Conservation (phyloP, 306 rosid species). For the Quercus aquifolioides region DNA sequence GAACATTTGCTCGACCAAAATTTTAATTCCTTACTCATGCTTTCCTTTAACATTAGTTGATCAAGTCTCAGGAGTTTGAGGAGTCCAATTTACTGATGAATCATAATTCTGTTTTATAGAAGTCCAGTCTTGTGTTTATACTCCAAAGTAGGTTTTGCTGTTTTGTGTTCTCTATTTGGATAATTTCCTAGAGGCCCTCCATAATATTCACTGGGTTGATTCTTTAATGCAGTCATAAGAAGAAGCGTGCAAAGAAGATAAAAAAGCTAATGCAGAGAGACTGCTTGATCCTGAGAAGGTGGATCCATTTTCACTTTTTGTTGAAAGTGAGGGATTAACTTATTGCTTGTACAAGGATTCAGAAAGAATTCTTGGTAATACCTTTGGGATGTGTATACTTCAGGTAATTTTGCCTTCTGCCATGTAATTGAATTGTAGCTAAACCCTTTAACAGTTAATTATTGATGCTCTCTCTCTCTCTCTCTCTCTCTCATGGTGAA, state of each 20-base stretch:
- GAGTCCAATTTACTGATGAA: background rate
- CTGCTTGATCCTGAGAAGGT: conserved; percentile 79
- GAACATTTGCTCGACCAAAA: background rate
- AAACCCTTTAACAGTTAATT: background rate
- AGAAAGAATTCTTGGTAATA: conserved; percentile 80
- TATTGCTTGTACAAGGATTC: conserved; percentile 82
- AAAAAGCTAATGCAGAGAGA: conserved; percentile 66
- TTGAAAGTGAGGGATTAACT: conserved; percentile 66
- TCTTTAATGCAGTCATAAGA: conserved; percentile 65
- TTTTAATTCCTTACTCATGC: background rate
- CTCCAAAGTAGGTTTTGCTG: background rate
- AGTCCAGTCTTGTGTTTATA: background rate
- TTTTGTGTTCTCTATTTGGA: background rate
- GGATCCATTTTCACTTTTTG: conserved; percentile 74
- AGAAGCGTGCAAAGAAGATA: conserved; percentile 74
- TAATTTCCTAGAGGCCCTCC: background rate
- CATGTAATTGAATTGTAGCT: background rate
- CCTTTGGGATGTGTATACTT: conserved; percentile 93
- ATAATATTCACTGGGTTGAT: conserved; percentile 24
- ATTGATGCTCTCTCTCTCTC: conserved; percentile 4
- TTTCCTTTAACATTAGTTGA: background rate
- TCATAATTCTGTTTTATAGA: background rate
- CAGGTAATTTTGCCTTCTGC: conserved; percentile 46
- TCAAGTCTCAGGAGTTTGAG: background rate
- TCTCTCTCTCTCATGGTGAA: background rate